Conservation (phyloP, 768 basidiomycete genomes). For the Lanmaoa pseudosensibilis region DNA sequence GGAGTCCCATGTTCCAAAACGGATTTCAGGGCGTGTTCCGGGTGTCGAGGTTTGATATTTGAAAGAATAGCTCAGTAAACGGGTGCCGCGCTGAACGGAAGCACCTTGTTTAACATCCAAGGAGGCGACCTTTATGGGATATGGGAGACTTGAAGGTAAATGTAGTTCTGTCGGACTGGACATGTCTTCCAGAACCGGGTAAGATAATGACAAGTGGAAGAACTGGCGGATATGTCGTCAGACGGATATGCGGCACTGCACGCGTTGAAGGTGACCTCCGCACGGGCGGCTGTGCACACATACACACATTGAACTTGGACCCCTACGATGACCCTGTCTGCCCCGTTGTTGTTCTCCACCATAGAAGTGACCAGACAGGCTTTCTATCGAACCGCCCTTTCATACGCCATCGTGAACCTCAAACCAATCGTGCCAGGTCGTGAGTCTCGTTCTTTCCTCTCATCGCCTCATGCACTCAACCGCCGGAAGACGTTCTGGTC, state of each 20-base stretch:
- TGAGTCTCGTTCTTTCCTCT: slow-evolving; percentile 44
- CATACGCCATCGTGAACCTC: slow-evolving; percentile 90
- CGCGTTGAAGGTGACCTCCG: background rate
- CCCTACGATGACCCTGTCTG: slow-evolving; percentile 9
- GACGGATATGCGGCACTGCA: background rate
- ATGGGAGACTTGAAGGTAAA: slow-evolving; percentile 78
- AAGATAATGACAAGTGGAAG: background rate
- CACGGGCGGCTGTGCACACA: slow-evolving; percentile 22
- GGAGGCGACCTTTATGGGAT: slow-evolving; percentile 79
- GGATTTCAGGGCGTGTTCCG: slow-evolving; percentile 56
- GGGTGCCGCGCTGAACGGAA: slow-evolving; percentile 65
- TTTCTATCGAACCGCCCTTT: slow-evolving; percentile 67
- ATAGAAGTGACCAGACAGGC: slow-evolving; percentile 77
- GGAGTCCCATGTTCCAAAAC: slow-evolving; percentile 90
- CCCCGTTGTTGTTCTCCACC: slow-evolving; percentile 65
- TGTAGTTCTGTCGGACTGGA: slow-evolving; percentile 70
- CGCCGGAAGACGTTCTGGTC: slow-evolving; percentile 57
- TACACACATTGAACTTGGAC: background rate
- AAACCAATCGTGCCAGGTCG: slow-evolving; percentile 94
- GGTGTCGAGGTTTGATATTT: slow-evolving; percentile 50
- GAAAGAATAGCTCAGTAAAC: slow-evolving; percentile 84
- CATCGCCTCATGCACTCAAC: background rate
- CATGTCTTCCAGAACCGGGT: slow-evolving; percentile 33
- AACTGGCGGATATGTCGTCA: slow-evolving; percentile 12
- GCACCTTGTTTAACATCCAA: slow-evolving; percentile 51